phyloP scores from a whole-genome alignment of 352 stramenopile genomes.

The Phytopythium boreale region DNA sequence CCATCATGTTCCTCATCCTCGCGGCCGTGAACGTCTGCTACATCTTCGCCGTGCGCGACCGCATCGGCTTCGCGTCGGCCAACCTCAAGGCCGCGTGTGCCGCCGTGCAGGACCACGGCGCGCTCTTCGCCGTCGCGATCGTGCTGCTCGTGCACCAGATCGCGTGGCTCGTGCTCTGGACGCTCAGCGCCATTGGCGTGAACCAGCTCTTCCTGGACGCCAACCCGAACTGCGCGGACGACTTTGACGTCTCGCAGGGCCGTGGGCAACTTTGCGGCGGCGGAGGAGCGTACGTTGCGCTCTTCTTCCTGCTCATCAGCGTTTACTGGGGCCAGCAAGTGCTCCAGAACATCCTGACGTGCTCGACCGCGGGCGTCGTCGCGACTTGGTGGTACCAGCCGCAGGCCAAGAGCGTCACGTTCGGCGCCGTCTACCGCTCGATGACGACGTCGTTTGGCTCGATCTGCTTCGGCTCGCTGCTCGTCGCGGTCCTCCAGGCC shows the following conservation, averaged over 20 bases:
- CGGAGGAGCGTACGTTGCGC: constrained; percentile 41
- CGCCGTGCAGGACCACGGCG: constrained; percentile 47
- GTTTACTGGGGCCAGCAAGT: constrained; percentile 86
- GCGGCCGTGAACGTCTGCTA: constrained; percentile 83
- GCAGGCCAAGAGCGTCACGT: constrained; percentile 45
- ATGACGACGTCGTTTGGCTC: constrained; percentile 79
- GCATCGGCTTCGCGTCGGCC: constrained; percentile 79
- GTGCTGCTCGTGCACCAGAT: constrained; percentile 69
- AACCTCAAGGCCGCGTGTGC: constrained; percentile 76
- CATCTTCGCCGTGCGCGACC: constrained; percentile 75
- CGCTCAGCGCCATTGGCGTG: constrained; percentile 57
- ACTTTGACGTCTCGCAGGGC: constrained; percentile 26
- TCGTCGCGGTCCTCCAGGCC: constrained; percentile 84
- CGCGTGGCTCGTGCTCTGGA: constrained; percentile 73
- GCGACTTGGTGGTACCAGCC: constrained; percentile 86
- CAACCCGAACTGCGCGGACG: constrained; percentile 57
- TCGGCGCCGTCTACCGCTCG: constrained; percentile 74
- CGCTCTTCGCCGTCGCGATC: constrained; percentile 66
- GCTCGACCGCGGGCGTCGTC: constrained; percentile 73
- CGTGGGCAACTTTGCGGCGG: constrained; percentile 59
- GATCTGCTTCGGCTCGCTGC: constrained; percentile 84
- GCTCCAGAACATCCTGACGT: constrained; percentile 82
- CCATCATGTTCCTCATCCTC: constrained; percentile 51
- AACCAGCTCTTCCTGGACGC: constrained; percentile 69
- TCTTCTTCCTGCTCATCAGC: constrained; percentile 84